phyloP scores from a whole-genome alignment of 2,329 filamentous ascomycete genomes.

The Epicoccum sorghinum region DNA sequence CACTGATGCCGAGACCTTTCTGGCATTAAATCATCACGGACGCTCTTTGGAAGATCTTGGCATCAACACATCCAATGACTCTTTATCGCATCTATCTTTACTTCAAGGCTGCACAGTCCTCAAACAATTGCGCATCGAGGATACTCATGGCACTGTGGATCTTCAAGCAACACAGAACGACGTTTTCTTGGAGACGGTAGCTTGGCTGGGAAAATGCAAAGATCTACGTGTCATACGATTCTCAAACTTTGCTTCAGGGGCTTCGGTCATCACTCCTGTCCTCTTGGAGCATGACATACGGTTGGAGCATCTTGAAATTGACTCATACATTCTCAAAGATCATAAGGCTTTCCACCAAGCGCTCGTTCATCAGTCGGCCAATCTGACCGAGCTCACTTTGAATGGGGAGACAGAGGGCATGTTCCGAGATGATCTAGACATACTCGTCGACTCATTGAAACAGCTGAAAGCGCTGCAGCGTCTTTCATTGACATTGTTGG shows the following conservation, averaged over 20 bases:
- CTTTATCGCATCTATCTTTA: conserved; percentile 56
- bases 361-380: conserved; percentile 59
- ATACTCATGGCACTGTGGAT: conserved; percentile 51
- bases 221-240: conserved; percentile 59
- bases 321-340: conserved; percentile 56
- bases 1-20: conserved; percentile 61
- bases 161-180: conserved; percentile 61
- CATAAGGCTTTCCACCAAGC: conserved; percentile 60
- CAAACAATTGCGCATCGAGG: conserved; percentile 57
- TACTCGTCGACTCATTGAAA: conserved; percentile 59
- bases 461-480: conserved; percentile 58
- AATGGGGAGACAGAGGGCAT: conserved; percentile 56
- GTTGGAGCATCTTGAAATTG: conserved; percentile 57
- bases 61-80: conserved; percentile 57
- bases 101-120: conserved; percentile 58
- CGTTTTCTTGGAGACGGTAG: conserved; percentile 57
- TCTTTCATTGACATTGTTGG: conserved; percentile 59
- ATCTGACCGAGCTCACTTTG: conserved; percentile 55
- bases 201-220: conserved; percentile 63
- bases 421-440: conserved; percentile 56
- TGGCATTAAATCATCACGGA: conserved; percentile 59
- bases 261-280: conserved; percentile 60
- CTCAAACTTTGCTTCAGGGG: conserved; percentile 57
- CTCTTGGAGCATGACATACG: conserved; percentile 54
- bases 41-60: conserved; percentile 62